Percentiles rank a stretch among this genome's conserved stretches.
These are phyloP conservation scores for Starmerella tilneyi DNA, from an alignment of 805 yeast species.

Conservation along the genomic window DNA sequence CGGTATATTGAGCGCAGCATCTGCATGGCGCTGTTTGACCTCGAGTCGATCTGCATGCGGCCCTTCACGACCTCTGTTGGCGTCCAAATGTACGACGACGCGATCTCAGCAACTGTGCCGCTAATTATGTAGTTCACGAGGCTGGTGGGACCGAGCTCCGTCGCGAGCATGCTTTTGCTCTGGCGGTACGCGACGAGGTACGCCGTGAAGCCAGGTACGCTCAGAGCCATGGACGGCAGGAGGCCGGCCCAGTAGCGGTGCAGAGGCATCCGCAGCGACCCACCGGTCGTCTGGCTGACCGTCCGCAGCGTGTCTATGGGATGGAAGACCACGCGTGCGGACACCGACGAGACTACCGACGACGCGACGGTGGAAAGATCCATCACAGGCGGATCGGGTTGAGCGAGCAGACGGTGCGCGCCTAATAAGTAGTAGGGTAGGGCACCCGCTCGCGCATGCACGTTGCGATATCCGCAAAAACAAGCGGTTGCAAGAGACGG, in stretches of 20 bases:
- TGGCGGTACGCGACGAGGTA: slow-evolving; percentile 36
- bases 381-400: slow-evolving; percentile 23
- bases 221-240: slow-evolving; percentile 32
- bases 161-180: slow-evolving; percentile 32
- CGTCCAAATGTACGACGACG: slow-evolving; percentile 35
- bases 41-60: slow-evolving; percentile 33
- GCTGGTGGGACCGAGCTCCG: slow-evolving; percentile 31
- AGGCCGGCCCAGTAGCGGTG: slow-evolving; percentile 36
- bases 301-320: slow-evolving; percentile 38
- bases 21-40: slow-evolving; percentile 12
- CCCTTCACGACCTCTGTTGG: slow-evolving; percentile 41
- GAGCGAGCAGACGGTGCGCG: no score
- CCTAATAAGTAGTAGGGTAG: no score
- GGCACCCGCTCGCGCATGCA: no score
- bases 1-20: slow-evolving; percentile 35
- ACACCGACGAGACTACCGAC: slow-evolving; percentile 34
- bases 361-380: slow-evolving; percentile 33
- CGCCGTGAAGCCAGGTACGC: slow-evolving; percentile 37
- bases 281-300: slow-evolving; percentile 35
- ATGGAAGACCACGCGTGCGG: slow-evolving; percentile 34
- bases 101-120: slow-evolving; percentile 35
- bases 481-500: no score
- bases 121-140: slow-evolving; percentile 31
- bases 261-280: slow-evolving; percentile 32
- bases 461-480: no score